These are phyloP conservation scores for Diaporthe vaccinii DNA, from an alignment of 2,329 filamentous ascomycete genomes.

Conservation along the genomic window DNA sequence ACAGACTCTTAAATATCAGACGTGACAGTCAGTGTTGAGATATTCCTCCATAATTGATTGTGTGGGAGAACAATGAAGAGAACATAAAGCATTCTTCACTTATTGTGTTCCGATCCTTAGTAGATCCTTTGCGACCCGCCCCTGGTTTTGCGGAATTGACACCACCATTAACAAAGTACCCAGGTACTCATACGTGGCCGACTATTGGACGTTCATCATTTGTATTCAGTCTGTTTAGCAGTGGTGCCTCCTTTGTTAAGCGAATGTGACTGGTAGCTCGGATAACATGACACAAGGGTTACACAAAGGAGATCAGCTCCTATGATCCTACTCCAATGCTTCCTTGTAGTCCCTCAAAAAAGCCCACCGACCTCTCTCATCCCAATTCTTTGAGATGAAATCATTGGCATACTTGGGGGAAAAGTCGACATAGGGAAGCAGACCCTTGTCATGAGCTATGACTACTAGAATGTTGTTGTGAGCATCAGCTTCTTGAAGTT, in stretches of 20 bases:
- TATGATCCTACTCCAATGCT: conserved; percentile 49
- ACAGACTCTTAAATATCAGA: background rate
- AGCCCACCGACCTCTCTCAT: conserved; percentile 59
- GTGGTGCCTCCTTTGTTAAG: background rate
- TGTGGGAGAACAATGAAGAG: background rate
- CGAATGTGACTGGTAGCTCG: background rate
- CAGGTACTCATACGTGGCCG: background rate
- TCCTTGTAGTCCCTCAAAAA: conserved; percentile 65
- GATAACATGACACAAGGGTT: too few relatives aligned
- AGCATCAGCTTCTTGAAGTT: conserved; percentile 61
- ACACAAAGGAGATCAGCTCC: background rate
- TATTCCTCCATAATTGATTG: background rate
- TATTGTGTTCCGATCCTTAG: background rate
- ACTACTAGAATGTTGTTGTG: conserved; percentile 58
- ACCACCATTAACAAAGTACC: background rate
- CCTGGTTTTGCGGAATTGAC: background rate
- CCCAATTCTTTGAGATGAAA: conserved; percentile 61
- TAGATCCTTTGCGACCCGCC: background rate
- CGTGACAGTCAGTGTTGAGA: too few relatives aligned
- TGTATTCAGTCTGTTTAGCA: background rate
- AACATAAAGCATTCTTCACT: background rate
- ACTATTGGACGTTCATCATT: background rate
- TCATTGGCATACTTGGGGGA: conserved; percentile 63
- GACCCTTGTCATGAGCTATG: conserved; percentile 61
- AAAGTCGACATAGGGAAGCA: conserved; percentile 60